Evolutionary conservation across 2,329 filamentous ascomycete species (phyloP).

Genomic region (Venturia aucupariae): DNA sequence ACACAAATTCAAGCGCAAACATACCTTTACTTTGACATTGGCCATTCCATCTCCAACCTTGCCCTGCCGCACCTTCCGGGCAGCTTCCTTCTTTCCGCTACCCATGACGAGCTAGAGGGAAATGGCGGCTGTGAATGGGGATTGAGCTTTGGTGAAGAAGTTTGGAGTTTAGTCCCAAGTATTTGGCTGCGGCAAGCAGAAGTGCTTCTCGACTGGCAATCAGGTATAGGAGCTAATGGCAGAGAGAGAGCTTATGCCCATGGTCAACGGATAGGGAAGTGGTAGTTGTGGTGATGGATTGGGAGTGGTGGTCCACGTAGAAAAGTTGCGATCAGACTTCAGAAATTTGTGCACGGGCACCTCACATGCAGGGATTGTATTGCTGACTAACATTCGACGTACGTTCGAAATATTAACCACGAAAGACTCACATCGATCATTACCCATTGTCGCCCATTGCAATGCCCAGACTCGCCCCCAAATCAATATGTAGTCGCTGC

Average conservation of each 20-base stretch:
- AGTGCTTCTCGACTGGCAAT: neutral
- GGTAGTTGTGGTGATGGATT: neutral
- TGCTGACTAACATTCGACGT: neutral
- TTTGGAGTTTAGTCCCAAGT: neutral
- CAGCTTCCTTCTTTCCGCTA: slow-evolving; percentile 83
- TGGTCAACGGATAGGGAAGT: neutral
- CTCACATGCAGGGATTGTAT: neutral
- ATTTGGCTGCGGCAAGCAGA: neutral
- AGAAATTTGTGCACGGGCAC: too few relatives aligned
- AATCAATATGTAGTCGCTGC: slow-evolving; percentile 29
- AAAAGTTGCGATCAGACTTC: neutral
- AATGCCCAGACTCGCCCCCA: slow-evolving; percentile 34
- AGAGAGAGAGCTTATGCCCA: neutral
- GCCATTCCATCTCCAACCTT: slow-evolving; percentile 78
- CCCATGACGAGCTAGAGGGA: slow-evolving; percentile 51
- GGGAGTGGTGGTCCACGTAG: neutral
- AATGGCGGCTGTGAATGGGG: neutral
- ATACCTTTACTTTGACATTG: slow-evolving; percentile 72
- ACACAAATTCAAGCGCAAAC: neutral
- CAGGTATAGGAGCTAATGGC: neutral
- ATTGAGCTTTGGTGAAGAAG: neutral
- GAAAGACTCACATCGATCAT: neutral
- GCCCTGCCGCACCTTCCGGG: slow-evolving; percentile 73
- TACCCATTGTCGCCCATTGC: slow-evolving; percentile 16
- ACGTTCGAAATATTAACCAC: neutral